These are phyloP conservation scores for Vaucheria bursata DNA, from an alignment of 352 stramenopile genomes.

Conservation along the genomic window DNA sequence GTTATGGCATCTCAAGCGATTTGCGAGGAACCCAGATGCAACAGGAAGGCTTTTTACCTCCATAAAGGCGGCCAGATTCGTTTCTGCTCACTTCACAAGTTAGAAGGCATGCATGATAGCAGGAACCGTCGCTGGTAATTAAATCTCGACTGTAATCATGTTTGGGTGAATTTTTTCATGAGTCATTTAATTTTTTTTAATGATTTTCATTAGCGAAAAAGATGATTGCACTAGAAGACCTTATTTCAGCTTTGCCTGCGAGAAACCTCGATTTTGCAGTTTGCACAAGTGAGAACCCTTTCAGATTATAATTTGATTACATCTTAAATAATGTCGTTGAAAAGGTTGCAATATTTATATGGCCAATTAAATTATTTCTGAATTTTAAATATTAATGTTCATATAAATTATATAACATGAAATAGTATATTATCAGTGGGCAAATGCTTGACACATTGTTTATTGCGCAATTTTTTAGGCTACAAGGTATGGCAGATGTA, in stretches of 20 bases:
- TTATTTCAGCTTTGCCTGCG: background rate
- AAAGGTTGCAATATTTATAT: too few relatives aligned
- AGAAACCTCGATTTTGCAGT: background rate
- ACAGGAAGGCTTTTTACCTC: background rate
- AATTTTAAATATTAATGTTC: too few relatives aligned
- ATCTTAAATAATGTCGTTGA: too few relatives aligned
- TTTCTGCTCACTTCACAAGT: background rate
- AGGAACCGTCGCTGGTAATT: background rate
- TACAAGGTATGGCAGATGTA: conserved; percentile 6
- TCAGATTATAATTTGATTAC: too few relatives aligned
- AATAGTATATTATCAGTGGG: too few relatives aligned
- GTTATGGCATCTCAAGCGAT: too few relatives aligned
- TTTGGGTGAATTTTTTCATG: too few relatives aligned
- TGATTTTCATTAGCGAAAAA: background rate
- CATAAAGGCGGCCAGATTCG: background rate
- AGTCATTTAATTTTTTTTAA: too few relatives aligned
- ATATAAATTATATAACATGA: too few relatives aligned
- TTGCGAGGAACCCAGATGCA: background rate
- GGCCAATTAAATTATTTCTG: background rate
- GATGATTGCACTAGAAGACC: background rate
- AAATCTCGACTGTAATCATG: too few relatives aligned
- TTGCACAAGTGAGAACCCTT: background rate
- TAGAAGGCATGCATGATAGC: background rate
- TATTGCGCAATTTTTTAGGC: background rate
- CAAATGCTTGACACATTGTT: too few relatives aligned